A percentile compares a stretch with the other conserved stretches of the same genome.
phyloP scores from a whole-genome alignment of 768 basidiomycete genomes.

The Trametes elegans region DNA sequence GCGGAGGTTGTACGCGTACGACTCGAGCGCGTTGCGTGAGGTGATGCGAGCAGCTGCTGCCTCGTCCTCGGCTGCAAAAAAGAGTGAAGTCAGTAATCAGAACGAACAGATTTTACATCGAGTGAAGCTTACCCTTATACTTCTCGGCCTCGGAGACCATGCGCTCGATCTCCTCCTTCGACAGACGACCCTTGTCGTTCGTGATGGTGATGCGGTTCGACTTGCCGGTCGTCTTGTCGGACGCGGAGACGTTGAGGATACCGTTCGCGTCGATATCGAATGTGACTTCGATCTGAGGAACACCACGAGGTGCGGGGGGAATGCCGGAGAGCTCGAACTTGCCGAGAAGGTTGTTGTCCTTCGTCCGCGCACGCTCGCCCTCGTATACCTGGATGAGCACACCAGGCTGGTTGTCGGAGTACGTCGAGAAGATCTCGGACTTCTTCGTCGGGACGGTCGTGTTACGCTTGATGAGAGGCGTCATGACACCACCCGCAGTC shows the following conservation, averaged over 20 bases:
- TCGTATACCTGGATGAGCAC: conserved; percentile 98
- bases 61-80: conserved; percentile 73
- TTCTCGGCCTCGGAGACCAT: conserved; percentile 96
- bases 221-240: conserved; percentile 97
- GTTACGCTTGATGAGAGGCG: conserved; percentile 96
- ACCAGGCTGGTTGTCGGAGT: conserved; percentile 98
- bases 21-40: conserved; percentile 91
- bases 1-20: conserved; percentile 93
- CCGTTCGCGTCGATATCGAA: conserved; percentile 98
- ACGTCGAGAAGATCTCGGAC: conserved; percentile 97
- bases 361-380: conserved; percentile 97
- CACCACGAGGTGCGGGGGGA: conserved; percentile 95
- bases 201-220: conserved; percentile 92
- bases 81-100: conserved; percentile 15
- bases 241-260: conserved; percentile 92
- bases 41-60: conserved; percentile 79
- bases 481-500: conserved; percentile 99
- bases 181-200: conserved; percentile 95
- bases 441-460: conserved; percentile 99
- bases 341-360: conserved; percentile 98
- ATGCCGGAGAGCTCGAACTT: conserved; percentile 98
- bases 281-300: conserved; percentile 96
- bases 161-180: conserved; percentile 97
- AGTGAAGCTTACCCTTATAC: conserved; percentile 64
- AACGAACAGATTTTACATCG: not conserved